These are phyloP conservation scores for Suillus hirtellus DNA, from an alignment of 768 basidiomycete species.

Conservation along the genomic window DNA sequence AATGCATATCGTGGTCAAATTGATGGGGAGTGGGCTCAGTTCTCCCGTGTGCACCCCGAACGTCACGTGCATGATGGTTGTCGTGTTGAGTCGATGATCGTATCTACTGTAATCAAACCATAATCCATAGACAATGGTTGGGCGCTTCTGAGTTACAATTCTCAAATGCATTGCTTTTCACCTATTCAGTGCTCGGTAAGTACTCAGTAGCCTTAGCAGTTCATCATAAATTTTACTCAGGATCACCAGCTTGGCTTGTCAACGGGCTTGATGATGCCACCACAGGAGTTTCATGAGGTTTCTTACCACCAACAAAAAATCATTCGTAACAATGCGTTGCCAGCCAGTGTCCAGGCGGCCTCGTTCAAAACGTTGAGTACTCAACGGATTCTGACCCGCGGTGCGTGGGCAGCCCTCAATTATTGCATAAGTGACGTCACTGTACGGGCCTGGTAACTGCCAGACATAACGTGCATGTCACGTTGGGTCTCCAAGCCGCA, in stretches of 20 bases:
- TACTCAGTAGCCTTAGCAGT: background rate
- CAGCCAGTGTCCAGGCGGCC: background rate
- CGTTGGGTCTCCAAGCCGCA: background rate
- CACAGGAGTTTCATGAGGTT: background rate
- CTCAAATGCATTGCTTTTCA: background rate
- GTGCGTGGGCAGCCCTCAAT: background rate
- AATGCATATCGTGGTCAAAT: slow-evolving; percentile 53
- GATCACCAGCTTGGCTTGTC: background rate
- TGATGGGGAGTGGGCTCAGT: slow-evolving; percentile 47
- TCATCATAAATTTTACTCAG: background rate
- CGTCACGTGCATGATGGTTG: background rate
- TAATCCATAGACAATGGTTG: too few relatives aligned
- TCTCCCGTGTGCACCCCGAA: too few relatives aligned
- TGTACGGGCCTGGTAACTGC: background rate
- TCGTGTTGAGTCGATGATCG: too few relatives aligned
- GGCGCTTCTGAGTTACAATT: background rate
- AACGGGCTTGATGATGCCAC: background rate
- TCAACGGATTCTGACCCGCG: background rate
- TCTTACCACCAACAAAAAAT: background rate
- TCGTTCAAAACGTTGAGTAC: background rate
- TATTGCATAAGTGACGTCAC: background rate
- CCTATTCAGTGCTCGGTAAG: background rate
- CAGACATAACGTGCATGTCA: background rate
- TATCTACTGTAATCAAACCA: too few relatives aligned
- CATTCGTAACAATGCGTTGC: background rate